Percentiles rank a stretch among this genome's conserved stretches.
phyloP scores from a whole-genome alignment of 495 filamentous ascomycete species.

The Cairneyella variabilis region DNA sequence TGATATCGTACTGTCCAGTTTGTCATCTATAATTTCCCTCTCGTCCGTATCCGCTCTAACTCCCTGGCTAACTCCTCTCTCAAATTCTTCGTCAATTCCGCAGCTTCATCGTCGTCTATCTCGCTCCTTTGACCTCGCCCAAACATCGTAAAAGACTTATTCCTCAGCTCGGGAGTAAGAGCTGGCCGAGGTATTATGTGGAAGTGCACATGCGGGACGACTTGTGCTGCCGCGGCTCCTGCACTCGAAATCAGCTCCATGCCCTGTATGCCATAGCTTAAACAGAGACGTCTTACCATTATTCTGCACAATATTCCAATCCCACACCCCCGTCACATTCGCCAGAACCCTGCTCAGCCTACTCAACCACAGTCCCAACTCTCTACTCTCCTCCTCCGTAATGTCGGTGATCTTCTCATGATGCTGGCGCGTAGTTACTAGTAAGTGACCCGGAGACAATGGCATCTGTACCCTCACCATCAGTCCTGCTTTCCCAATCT shows the following conservation, averaged over 20 bases:
- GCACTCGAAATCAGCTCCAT: neutral
- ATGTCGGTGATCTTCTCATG: constrained; percentile 67
- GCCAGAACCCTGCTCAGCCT: constrained; percentile 68
- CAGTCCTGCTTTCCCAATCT: too few species aligned
- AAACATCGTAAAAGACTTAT: constrained; percentile 71
- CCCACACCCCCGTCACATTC: constrained; percentile 56
- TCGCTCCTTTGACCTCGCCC: constrained; percentile 77
- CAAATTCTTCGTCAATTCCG: constrained; percentile 55
- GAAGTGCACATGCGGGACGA: constrained; percentile 88
- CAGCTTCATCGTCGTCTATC: constrained; percentile 81
- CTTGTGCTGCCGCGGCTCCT: constrained; percentile 71
- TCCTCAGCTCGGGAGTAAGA: constrained; percentile 41
- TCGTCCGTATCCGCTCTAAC: constrained; percentile 8
- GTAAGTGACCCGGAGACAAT: constrained; percentile 70
- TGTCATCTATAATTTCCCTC: constrained; percentile 20
- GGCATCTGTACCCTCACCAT: too few species aligned
- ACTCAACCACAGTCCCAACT: constrained; percentile 70
- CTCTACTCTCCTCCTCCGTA: constrained; percentile 46
- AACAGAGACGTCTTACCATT: constrained; percentile 56
- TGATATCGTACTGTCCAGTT: neutral
- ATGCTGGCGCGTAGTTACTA: constrained; percentile 71
- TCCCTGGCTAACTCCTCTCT: constrained; percentile 50
- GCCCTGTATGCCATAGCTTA: neutral
- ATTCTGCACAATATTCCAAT: constrained; percentile 95
- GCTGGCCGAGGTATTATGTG: constrained; percentile 78